Evolutionary conservation across 257 asterid genomes (phyloP).

Genomic region (Fraxinus cuspidata): DNA sequence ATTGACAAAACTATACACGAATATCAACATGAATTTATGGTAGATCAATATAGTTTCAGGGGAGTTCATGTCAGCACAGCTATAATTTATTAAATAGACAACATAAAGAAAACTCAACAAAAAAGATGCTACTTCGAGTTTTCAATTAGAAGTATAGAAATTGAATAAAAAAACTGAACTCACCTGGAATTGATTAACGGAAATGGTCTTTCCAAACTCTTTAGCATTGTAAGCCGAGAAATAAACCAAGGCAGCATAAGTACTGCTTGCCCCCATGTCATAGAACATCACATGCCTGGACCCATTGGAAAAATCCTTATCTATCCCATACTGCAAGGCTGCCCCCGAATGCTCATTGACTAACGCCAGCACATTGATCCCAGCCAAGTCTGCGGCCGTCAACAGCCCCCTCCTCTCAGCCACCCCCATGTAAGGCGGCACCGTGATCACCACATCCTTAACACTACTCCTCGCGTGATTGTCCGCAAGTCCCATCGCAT

Average conservation of each 20-base stretch:
- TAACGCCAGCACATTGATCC: conserved; percentile 84
- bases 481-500: conserved; percentile 73
- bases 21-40: background rate
- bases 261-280: conserved; percentile 93
- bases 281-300: conserved; percentile 86
- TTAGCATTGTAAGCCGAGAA: conserved; percentile 85
- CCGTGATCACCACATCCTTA: conserved; percentile 89
- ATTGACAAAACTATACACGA: background rate
- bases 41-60: background rate
- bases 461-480: conserved; percentile 61
- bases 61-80: background rate
- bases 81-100: background rate
- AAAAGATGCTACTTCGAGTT: background rate
- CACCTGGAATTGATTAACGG: conserved; percentile 94
- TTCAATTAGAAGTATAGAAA: background rate
- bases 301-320: conserved; percentile 87
- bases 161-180: background rate
- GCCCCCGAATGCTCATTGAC: conserved; percentile 94
- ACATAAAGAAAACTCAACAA: background rate
- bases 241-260: conserved; percentile 92
- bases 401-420: conserved; percentile 78
- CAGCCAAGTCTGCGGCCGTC: conserved; percentile 90
- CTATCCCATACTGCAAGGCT: conserved; percentile 98
- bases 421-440: conserved; percentile 86
- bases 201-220: conserved; percentile 78